Evolutionary conservation across 176 grass and related monocot species (phyloP), one percentile per base, ranked within the genome.

Genomic region (Carex myosuroides): DNA sequence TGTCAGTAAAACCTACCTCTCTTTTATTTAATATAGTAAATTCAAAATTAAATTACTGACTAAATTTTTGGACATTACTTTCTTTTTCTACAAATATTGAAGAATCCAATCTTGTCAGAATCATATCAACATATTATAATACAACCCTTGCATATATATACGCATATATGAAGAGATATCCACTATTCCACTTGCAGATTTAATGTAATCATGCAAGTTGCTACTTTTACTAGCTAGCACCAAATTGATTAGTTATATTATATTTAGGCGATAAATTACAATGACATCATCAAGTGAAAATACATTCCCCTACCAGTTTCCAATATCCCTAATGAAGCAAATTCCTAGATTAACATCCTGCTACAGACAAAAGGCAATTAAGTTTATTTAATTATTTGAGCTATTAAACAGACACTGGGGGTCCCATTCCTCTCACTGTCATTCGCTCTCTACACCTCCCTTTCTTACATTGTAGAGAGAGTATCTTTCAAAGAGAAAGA

Each of bases 391-490:
- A 66, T 33, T 52, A 81, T 69, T 83, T 53, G 41, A 48, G 41
- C 46, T 66, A 83, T 83, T 83, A 83, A 83, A 69, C 80, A 83
- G 46, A 64, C 54, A 52, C 22, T 54, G 32, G 44, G 2, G 29
- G 81, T 68, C 42, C 62, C 41, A 69, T 55, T 83, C 73, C 81
- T 83, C 81, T 81, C 79, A 60, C 57, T 44, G 41, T 81, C 71
- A 75, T 30, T 75, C 71, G 8, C 71, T 54, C 79, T 24, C 79
- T 63, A 41, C 39, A 24, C 64, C 60, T 53, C 81, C 9, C 3
- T 83, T 83, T 83, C 81, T 83, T 68, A 83, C 35, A 83, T 66
- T 83, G 80, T 83, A 83, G 62, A 83, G 80, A 63, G 14, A 46
- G 39, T 5, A 60, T 18, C 55, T 71, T 77, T 58, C 83, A 76